Evolutionary conservation across 495 filamentous ascomycete genomes (phyloP).

Genomic region (Aspergillus funiculosus): DNA sequence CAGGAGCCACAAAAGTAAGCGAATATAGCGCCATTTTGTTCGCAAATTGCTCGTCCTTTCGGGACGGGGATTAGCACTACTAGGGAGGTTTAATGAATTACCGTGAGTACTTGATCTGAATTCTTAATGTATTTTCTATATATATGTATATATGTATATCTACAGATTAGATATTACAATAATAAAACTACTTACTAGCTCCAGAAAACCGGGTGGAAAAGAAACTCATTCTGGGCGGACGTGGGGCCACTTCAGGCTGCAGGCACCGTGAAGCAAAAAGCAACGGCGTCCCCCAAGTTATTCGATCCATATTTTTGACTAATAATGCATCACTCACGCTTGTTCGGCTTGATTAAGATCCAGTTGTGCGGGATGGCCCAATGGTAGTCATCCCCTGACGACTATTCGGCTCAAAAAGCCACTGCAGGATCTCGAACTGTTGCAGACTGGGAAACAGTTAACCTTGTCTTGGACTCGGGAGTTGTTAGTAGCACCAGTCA

Average conservation of each 20-base stretch:
- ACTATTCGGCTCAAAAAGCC: background rate
- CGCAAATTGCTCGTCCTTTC: too few species aligned
- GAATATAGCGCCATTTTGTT: background rate
- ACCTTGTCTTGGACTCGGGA: too few species aligned
- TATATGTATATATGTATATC: too few species aligned
- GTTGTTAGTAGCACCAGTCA: too few species aligned
- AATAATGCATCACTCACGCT: background rate
- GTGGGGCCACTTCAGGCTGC: background rate
- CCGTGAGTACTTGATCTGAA: background rate
- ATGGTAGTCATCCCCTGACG: background rate
- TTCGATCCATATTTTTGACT: background rate
- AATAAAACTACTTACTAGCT: background rate
- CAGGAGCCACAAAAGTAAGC: background rate
- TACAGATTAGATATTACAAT: background rate
- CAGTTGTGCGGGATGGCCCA: background rate
- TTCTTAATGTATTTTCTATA: background rate
- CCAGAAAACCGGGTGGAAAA: background rate
- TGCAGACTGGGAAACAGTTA: background rate
- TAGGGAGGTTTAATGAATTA: background rate
- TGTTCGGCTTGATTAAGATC: background rate
- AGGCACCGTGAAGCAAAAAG: conserved; percentile 1
- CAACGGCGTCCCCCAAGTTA: background rate
- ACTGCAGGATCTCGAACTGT: background rate
- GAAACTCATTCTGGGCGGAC: background rate
- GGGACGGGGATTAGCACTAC: too few species aligned